Conservation (phyloP, 2,329 filamentous ascomycete species). For the Teratosphaeria gauchensis region DNA sequence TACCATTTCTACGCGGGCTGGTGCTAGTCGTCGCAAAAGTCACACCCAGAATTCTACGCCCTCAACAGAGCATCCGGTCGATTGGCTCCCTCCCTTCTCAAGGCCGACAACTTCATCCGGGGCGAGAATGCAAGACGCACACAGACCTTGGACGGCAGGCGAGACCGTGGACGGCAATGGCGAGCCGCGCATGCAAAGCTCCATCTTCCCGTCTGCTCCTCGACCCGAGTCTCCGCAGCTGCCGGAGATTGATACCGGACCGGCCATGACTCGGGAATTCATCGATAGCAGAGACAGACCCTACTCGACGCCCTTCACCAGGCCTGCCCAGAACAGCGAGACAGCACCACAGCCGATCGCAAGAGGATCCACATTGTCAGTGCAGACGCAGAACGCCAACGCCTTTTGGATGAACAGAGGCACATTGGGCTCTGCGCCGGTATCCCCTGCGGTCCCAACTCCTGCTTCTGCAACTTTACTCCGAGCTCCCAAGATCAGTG, state of each 20-base stretch:
- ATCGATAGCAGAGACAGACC: constrained; percentile 25
- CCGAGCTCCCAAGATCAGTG: constrained; percentile 6
- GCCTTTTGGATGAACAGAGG: neutral
- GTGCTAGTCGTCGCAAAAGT: neutral
- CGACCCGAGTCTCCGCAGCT: constrained; percentile 1
- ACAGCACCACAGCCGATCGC: constrained; percentile 1
- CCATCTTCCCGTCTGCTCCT: constrained; percentile 1
- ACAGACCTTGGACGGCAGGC: constrained; percentile 6
- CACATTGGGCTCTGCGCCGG: neutral
- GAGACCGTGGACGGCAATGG: neutral
- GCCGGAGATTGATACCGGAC: constrained; percentile 8
- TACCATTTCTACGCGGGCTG: constrained; percentile 3
- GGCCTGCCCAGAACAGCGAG: constrained; percentile 3
- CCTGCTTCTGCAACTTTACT: constrained; percentile 4
- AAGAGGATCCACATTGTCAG: neutral
- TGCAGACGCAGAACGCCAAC: neutral
- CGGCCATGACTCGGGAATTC: constrained; percentile 21
- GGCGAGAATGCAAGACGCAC: constrained; percentile 15
- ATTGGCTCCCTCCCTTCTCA: constrained; percentile 6
- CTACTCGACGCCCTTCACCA: constrained; percentile 12
- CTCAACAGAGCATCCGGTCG: constrained; percentile 7
- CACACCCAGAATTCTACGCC: neutral
- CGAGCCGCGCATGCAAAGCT: neutral
- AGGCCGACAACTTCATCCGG: constrained; percentile 5
- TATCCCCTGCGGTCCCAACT: neutral